Conservation (phyloP, 331 rosid genomes). For the Cydonia oblonga region DNA sequence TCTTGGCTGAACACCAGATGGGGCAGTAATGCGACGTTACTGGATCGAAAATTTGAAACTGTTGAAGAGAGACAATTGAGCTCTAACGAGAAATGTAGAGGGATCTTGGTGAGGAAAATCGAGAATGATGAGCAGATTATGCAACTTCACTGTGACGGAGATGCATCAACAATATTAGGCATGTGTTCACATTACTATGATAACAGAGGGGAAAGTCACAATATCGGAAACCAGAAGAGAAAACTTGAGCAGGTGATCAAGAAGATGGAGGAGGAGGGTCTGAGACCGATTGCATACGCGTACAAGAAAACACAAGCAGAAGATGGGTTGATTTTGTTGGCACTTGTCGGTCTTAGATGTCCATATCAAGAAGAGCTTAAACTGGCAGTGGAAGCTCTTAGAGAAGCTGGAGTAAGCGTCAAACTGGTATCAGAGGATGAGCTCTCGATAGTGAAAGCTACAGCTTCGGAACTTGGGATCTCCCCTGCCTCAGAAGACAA, state of each 20-base stretch:
- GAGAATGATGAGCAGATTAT: constrained; percentile 4
- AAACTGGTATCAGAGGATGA: constrained; percentile 51
- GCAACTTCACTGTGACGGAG: constrained; percentile 46
- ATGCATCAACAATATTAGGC: constrained; percentile 37
- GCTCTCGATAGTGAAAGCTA: constrained; percentile 9
- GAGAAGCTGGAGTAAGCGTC: constrained; percentile 18
- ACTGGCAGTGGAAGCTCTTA: constrained; percentile 21
- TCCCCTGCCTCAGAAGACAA: background rate
- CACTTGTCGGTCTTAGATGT: constrained; percentile 40
- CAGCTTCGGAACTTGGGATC: constrained; percentile 41
- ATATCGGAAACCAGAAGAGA: constrained; percentile 19
- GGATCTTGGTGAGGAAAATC: constrained; percentile 24
- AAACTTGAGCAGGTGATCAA: constrained; percentile 11
- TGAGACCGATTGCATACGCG: constrained; percentile 55
- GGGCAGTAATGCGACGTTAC: background rate
- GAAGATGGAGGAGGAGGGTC: constrained; percentile 37
- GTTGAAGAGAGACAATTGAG: constrained; percentile 11
- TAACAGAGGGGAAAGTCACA: constrained; percentile 18
- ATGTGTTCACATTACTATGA: constrained; percentile 52
- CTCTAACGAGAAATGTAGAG: constrained; percentile 13
- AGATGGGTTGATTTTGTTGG: constrained; percentile 37
- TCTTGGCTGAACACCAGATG: constrained; percentile 21
- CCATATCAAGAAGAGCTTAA: constrained; percentile 11
- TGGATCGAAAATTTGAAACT: background rate
- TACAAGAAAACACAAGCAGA: constrained; percentile 21